Percentiles rank a stretch among this genome's conserved stretches.
phyloP scores from a whole-genome alignment of 148 eudicot species.

The Diospyros kaki region DNA sequence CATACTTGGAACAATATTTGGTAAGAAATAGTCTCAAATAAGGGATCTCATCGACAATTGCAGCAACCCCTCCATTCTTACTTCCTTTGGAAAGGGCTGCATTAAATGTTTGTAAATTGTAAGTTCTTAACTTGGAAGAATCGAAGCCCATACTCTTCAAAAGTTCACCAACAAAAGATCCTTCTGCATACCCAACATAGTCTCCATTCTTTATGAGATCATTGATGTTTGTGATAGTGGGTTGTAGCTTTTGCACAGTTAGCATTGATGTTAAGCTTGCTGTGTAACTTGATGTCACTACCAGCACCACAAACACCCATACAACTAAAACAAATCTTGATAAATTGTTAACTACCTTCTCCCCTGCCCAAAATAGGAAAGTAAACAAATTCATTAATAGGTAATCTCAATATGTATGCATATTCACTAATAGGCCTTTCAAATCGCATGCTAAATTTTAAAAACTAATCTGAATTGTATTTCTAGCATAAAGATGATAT shows the following conservation, averaged over 20 bases:
- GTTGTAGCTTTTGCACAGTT: slow-evolving; percentile 49
- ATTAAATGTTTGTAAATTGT: slow-evolving; percentile 24
- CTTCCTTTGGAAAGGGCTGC: slow-evolving; percentile 34
- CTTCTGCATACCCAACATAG: slow-evolving; percentile 35
- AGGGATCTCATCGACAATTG: slow-evolving; percentile 33
- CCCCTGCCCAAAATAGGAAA: slow-evolving; percentile 23
- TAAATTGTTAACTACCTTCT: slow-evolving; percentile 47
- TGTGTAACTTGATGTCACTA: slow-evolving; percentile 59
- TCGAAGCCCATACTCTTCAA: slow-evolving; percentile 21
- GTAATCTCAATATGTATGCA: no score
- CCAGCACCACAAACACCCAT: slow-evolving; percentile 62
- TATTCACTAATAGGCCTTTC: no score
- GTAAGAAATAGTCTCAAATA: slow-evolving; percentile 26
- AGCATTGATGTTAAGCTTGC: slow-evolving; percentile 59
- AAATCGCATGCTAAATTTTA: no score
- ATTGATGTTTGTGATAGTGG: slow-evolving; percentile 35
- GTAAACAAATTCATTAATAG: no score
- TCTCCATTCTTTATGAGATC: slow-evolving; percentile 36
- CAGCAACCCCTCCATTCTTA: slow-evolving; percentile 33
- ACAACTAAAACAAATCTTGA: slow-evolving; percentile 57
- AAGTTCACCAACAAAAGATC: slow-evolving; percentile 32
- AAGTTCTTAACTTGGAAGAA: slow-evolving; percentile 17
- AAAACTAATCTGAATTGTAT: no score
- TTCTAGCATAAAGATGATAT: no score
- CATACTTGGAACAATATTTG: slow-evolving; percentile 27